These are phyloP conservation scores for Marasmius tenuissimus DNA, from an alignment of 1,284 basidiomycete species.

Conservation along the genomic window DNA sequence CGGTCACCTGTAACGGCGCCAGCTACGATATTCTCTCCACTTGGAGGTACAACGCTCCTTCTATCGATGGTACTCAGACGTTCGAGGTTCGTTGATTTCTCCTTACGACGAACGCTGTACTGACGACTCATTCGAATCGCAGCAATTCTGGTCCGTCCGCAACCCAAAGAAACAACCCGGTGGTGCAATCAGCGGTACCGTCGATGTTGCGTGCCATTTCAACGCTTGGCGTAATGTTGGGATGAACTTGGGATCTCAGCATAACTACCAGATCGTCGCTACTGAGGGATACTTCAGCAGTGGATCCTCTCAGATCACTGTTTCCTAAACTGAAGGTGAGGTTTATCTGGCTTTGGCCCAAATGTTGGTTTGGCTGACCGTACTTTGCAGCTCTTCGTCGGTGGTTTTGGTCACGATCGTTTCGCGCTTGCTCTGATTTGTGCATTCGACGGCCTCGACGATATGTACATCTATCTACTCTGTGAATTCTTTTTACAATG, in stretches of 20 bases:
- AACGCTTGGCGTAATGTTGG: conserved; percentile 33
- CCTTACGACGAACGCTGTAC: neutral
- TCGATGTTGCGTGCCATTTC: conserved; percentile 35
- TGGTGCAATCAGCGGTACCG: conserved; percentile 27
- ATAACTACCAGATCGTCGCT: conserved; percentile 38
- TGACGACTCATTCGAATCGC: neutral
- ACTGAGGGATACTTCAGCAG: conserved; percentile 25
- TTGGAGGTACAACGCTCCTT: conserved; percentile 11
- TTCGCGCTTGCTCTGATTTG: too few species aligned
- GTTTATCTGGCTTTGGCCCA: too few species aligned
- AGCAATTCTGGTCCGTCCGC: conserved; percentile 37
- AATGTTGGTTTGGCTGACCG: too few species aligned
- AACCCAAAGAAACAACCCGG: conserved; percentile 15
- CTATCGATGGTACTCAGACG: conserved; percentile 29
- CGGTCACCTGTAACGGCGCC: conserved; percentile 28
- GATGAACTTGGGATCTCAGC: conserved; percentile 28
- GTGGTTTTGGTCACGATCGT: too few species aligned
- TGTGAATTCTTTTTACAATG: too few species aligned
- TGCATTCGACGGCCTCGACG: too few species aligned
- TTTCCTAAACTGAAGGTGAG: neutral
- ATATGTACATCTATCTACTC: too few species aligned
- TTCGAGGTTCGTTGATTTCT: conserved; percentile 19
- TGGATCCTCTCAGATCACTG: conserved; percentile 7
- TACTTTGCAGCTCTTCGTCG: too few species aligned
- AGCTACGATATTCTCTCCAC: conserved; percentile 12